Evolutionary conservation across 495 filamentous ascomycete species (phyloP).

Genomic region (Aspergillus conjunctus): DNA sequence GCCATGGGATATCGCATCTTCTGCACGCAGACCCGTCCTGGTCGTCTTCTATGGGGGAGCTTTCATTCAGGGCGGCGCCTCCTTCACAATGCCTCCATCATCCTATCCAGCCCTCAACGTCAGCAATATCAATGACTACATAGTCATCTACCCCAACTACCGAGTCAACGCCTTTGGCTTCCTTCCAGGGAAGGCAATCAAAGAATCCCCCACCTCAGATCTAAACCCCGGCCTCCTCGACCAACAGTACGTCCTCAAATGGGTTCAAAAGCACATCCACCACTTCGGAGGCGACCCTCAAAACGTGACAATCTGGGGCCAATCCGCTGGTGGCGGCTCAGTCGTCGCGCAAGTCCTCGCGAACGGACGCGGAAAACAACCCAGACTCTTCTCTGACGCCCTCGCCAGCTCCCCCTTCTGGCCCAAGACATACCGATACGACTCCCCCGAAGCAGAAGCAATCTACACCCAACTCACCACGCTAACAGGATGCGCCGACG

Average conservation of each 20-base stretch:
- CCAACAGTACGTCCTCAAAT: slow-evolving; percentile 53
- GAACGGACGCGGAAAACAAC: slow-evolving; percentile 38
- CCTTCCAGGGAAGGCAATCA: slow-evolving; percentile 55
- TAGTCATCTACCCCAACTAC: slow-evolving; percentile 57
- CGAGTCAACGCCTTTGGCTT: slow-evolving; percentile 63
- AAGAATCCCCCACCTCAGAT: slow-evolving; percentile 47
- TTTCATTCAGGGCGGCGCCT: slow-evolving; percentile 60
- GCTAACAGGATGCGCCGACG: slow-evolving; percentile 47
- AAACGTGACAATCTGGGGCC: slow-evolving; percentile 56
- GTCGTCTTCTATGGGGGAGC: slow-evolving; percentile 64
- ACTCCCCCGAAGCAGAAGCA: slow-evolving; percentile 50
- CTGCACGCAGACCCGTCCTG: slow-evolving; percentile 53
- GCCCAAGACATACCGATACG: slow-evolving; percentile 58
- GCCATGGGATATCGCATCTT: slow-evolving; percentile 44
- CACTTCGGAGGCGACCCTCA: slow-evolving; percentile 54
- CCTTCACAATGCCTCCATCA: slow-evolving; percentile 55
- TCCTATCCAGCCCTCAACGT: slow-evolving; percentile 59
- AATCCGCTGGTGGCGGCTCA: slow-evolving; percentile 57
- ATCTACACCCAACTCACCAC: slow-evolving; percentile 49
- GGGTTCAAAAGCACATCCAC: slow-evolving; percentile 55
- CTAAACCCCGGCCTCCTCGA: slow-evolving; percentile 53
- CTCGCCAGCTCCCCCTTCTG: slow-evolving; percentile 64
- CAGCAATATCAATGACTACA: slow-evolving; percentile 47
- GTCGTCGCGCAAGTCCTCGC: slow-evolving; percentile 59
- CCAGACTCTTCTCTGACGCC: slow-evolving; percentile 51